Base-by-base conservation (phyloP, 2,329 filamentous ascomycete genomes). In the Monosporascus sp. region DNA sequence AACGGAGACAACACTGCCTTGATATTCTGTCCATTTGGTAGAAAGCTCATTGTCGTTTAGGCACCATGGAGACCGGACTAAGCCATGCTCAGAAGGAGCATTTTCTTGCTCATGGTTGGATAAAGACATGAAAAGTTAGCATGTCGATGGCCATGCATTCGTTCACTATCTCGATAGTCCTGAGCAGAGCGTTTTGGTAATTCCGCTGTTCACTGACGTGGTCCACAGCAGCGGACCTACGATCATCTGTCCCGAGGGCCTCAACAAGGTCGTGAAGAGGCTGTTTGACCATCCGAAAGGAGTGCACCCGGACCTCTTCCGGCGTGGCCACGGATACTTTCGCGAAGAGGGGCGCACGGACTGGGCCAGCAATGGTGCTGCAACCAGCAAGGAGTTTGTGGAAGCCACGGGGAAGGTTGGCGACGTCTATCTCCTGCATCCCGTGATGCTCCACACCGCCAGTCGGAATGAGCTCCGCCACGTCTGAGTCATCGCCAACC, bases 121-220 rank as follows among this genome's bases (percentile, higher is more conserved):
- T 26, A 26, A 72, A 77, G 49, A 81, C 1, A 70, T 87, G 20
- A 63, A 73, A 6, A 74, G 74, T 22, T 88, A 86, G 85, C 86
- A 88, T 67, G 82, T 87, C 19, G 85, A 88, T 67, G 85, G 86
- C 8, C 85, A 89, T 60, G 88, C 87, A 67, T 89, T 89, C 65
- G 77, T 86, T 5, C 86, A 89, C 70, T 89, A 84, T 59, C 78
- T 89, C 40, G 86, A 89, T 64, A 85, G 80, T 19, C 81, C 81
- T 0, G 86, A 89, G 70, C 86, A 89, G 66, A 86, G 75, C 0
- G 69, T 89, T 16, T 74, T 89, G 1, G 83, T 88, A 11, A 87
- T 87, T 40, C 85, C 86, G 1, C 67, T 88, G 5, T 89, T 85
- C 70, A 83, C 77, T 0, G 84, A 88, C 63, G 81, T 89, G 50